phyloP scores from a whole-genome alignment of 257 asterid genomes.

The Solanum verrucosum region DNA sequence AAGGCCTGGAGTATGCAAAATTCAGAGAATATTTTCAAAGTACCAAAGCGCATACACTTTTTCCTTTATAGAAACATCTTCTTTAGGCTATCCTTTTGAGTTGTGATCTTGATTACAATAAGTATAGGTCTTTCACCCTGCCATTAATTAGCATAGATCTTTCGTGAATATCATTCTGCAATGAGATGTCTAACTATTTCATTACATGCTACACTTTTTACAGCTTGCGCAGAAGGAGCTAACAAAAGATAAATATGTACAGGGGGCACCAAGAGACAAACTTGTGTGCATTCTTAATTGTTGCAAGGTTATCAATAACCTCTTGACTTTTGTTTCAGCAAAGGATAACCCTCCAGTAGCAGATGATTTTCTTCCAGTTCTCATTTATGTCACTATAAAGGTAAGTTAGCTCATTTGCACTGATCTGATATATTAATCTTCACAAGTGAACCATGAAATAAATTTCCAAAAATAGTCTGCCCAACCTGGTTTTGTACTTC shows the following conservation, averaged over 20 bases:
- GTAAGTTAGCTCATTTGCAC: conserved; percentile 23
- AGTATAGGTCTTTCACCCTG: not conserved
- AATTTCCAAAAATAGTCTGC: too few relatives aligned
- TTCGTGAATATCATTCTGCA: not conserved
- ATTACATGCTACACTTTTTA: conserved; percentile 4
- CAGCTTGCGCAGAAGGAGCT: conserved; percentile 97
- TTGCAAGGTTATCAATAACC: conserved; percentile 88
- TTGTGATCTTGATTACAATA: not conserved
- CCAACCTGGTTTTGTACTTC: not conserved
- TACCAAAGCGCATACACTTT: not conserved
- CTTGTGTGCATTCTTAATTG: conserved; percentile 81
- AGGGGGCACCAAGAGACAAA: conserved; percentile 96
- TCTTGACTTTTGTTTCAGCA: conserved; percentile 60
- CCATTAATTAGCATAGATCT: not conserved
- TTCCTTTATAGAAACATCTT: not conserved
- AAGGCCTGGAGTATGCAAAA: not conserved
- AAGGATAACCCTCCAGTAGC: conserved; percentile 95
- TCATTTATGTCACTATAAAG: conserved; percentile 85
- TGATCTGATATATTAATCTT: not conserved
- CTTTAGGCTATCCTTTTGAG: not conserved
- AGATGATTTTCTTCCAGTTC: conserved; percentile 92
- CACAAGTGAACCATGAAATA: too few relatives aligned
- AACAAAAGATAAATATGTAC: conserved; percentile 87
- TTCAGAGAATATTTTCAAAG: not conserved
- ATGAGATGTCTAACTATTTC: not conserved